A percentile compares a stretch with the other conserved stretches of the same genome.
phyloP scores from a whole-genome alignment of 2,329 filamentous ascomycete genomes.

The Plectosphaerella plurivora region DNA sequence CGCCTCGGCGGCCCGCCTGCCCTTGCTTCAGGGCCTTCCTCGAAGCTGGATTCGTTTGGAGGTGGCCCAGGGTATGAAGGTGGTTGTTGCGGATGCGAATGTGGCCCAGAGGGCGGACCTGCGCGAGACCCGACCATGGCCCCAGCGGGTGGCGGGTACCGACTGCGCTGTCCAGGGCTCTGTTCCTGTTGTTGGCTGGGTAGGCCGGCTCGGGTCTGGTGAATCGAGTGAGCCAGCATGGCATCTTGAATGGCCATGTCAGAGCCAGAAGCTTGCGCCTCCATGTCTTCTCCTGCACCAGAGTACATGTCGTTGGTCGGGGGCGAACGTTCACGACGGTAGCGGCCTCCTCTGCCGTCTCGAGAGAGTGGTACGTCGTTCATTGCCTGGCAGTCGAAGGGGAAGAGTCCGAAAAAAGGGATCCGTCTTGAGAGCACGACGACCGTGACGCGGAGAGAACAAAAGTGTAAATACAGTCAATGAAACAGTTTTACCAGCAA shows the following conservation, averaged over 20 bases:
- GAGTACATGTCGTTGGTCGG: neutral
- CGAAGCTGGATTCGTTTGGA: too few species aligned
- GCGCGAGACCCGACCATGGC: constrained; percentile 3
- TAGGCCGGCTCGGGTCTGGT: constrained; percentile 8
- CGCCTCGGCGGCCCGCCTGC: neutral
- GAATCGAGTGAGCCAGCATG: constrained; percentile 8
- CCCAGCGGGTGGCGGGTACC: constrained; percentile 2
- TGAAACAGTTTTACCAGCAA: neutral
- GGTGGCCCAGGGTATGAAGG: constrained; percentile 6
- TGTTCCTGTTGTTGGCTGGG: constrained; percentile 4
- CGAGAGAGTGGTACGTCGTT: neutral
- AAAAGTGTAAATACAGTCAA: neutral
- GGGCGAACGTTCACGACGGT: neutral
- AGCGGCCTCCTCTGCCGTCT: neutral
- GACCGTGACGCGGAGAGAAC: neutral
- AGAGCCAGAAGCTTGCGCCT: neutral
- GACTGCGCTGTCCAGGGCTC: constrained; percentile 6
- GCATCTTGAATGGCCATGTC: constrained; percentile 9
- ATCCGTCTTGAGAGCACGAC: neutral
- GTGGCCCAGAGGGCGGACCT: constrained; percentile 4
- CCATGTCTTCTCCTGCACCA: neutral
- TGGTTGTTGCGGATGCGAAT: constrained; percentile 7
- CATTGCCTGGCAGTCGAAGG: neutral
- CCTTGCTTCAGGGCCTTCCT: too few species aligned
- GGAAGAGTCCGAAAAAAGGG: neutral